Percentiles rank a stretch among this genome's conserved stretches.
phyloP scores from a whole-genome alignment of 2,329 filamentous ascomycete species.

The Catunica adiposa region DNA sequence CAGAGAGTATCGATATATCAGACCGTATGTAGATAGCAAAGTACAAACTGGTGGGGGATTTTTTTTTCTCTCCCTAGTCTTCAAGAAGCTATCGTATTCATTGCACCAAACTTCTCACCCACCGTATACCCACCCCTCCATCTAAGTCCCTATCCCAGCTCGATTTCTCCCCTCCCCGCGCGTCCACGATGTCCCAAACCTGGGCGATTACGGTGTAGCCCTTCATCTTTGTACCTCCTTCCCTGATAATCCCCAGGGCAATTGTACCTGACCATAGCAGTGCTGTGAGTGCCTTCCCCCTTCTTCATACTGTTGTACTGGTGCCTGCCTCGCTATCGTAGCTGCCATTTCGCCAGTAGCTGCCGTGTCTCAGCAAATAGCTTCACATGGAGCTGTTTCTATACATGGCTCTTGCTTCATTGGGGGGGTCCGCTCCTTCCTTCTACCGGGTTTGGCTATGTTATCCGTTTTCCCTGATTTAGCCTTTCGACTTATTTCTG shows the following conservation, averaged over 20 bases:
- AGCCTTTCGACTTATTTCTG: background rate
- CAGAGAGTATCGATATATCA: background rate
- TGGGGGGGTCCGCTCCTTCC: background rate
- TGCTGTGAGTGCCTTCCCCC: background rate
- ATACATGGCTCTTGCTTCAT: background rate
- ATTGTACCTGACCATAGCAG: no score
- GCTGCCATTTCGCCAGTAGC: background rate
- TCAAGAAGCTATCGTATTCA: no score
- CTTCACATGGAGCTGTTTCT: background rate
- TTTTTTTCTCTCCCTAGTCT: no score
- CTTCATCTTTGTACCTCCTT: background rate
- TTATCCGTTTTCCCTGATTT: constrained; percentile 1
- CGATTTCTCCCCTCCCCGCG: background rate
- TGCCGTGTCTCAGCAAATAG: no score
- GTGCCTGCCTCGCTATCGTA: background rate
- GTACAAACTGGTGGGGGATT: no score
- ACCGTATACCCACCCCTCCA: background rate
- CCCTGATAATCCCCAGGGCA: background rate
- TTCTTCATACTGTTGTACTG: background rate
- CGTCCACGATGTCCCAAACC: background rate
- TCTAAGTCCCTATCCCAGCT: background rate
- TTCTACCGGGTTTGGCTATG: background rate
- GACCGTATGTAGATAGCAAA: no score
- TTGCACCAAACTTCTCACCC: background rate
- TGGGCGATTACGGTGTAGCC: background rate